A percentile compares a stretch with the other conserved stretches of the same genome.
phyloP scores from a whole-genome alignment of 495 filamentous ascomycete species.

The Apodospora peruviana region DNA sequence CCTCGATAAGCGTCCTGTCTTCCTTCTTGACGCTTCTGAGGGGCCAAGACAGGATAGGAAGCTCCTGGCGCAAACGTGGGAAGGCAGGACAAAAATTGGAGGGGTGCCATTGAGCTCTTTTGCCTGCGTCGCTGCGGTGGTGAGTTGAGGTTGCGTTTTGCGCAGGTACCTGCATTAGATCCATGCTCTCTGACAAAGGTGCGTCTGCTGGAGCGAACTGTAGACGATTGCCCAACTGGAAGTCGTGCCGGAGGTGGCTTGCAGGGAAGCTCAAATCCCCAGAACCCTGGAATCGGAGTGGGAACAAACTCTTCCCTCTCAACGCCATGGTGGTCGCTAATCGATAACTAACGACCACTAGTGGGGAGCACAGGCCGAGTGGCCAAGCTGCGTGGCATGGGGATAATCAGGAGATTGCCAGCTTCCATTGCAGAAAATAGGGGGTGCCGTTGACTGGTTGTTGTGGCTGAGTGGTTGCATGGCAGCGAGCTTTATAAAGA shows the following conservation, averaged over 20 bases:
- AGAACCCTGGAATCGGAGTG: constrained; percentile 15
- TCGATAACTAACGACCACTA: no score
- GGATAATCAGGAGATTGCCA: constrained; percentile 3
- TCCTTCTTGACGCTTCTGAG: no score
- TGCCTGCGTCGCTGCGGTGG: not conserved
- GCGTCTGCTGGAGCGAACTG: not conserved
- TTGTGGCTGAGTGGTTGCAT: no score
- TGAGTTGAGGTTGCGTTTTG: constrained; percentile 13
- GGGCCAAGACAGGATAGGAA: no score
- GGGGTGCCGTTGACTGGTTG: not conserved
- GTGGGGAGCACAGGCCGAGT: no score
- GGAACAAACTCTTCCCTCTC: no score
- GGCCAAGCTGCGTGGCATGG: not conserved
- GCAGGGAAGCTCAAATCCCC: constrained; percentile 16
- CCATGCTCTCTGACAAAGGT: constrained; percentile 10
- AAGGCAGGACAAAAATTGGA: no score
- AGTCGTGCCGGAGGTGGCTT: constrained; percentile 20
- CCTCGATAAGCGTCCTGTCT: no score
- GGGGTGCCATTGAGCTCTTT: not conserved
- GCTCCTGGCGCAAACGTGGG: no score
- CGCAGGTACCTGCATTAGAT: constrained; percentile 20
- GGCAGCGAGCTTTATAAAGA: no score
- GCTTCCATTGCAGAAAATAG: not conserved
- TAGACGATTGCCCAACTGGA: constrained; percentile 24
- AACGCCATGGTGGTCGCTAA: no score